Evolutionary conservation across 768 basidiomycete genomes (phyloP).

Genomic region (Pulveroboletus sp.): DNA sequence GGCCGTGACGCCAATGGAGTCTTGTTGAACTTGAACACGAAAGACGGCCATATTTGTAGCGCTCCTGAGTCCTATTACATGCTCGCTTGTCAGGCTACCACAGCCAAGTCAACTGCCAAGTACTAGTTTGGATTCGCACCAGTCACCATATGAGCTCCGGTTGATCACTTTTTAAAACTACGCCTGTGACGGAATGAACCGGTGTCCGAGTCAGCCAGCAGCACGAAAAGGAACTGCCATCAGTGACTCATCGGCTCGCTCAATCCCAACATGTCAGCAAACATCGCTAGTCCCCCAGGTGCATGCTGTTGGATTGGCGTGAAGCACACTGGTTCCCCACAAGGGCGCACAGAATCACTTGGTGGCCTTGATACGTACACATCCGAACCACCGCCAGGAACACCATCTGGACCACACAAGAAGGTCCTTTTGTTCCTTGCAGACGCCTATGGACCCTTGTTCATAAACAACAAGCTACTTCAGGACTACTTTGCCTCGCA

Average conservation of each 20-base stretch:
- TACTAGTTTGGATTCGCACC: too few relatives aligned
- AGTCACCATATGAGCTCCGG: too few relatives aligned
- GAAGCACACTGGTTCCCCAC: slow-evolving; percentile 47
- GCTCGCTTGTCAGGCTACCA: too few relatives aligned
- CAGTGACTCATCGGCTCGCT: not conserved
- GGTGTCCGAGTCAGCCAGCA: not conserved
- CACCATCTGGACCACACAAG: slow-evolving; percentile 22
- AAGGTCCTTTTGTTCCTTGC: slow-evolving; percentile 54
- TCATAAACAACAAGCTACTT: slow-evolving; percentile 51
- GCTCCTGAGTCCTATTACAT: too few relatives aligned
- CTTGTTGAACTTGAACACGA: too few relatives aligned
- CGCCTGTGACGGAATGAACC: not conserved
- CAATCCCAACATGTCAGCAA: not conserved
- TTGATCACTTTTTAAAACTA: too few relatives aligned
- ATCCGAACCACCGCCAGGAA: slow-evolving; percentile 40
- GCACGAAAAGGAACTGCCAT: not conserved
- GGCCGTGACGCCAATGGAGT: too few relatives aligned
- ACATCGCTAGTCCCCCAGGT: slow-evolving; percentile 40
- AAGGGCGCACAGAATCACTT: slow-evolving; percentile 42
- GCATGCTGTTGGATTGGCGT: slow-evolving; percentile 51
- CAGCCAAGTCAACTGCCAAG: too few relatives aligned
- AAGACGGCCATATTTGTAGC: too few relatives aligned
- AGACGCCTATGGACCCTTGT: slow-evolving; percentile 57
- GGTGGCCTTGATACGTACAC: slow-evolving; percentile 54
- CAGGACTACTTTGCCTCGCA: slow-evolving; percentile 61